Evolutionary conservation across 208 protist species (phyloP).

Genomic region (Trypanosoma boissoni): DNA sequence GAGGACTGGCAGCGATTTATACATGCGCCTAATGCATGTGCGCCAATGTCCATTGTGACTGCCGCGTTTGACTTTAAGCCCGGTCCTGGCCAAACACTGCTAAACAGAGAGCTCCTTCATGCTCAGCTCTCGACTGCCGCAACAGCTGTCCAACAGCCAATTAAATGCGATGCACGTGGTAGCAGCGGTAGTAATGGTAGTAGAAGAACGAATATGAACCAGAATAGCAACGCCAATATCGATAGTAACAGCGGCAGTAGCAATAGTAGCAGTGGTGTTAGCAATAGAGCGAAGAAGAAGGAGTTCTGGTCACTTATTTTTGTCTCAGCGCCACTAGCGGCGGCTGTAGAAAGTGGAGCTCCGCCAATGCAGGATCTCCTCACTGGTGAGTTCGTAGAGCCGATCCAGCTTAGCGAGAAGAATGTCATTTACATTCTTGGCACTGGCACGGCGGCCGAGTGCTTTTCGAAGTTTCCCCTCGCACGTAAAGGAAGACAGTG

Average conservation of each 20-base stretch:
- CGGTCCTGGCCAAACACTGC: conserved; percentile 31
- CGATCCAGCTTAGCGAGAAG: conserved; percentile 65
- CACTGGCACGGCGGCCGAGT: conserved; percentile 65
- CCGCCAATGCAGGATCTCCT: conserved; percentile 88
- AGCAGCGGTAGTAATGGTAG: not conserved
- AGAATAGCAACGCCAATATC: not conserved
- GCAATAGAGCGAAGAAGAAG: conserved; percentile 19
- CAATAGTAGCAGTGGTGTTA: not conserved
- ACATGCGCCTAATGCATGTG: conserved; percentile 52
- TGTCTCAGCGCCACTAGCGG: conserved; percentile 63
- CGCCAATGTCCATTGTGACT: conserved; percentile 61
- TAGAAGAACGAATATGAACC: no score
- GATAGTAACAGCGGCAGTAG: conserved; percentile 2
- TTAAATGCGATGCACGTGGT: conserved; percentile 16
- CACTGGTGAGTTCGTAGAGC: conserved; percentile 86
- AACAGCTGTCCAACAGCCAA: conserved; percentile 33
- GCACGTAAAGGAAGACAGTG: conserved; percentile 67
- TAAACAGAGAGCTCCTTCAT: conserved; percentile 87
- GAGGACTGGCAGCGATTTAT: conserved; percentile 88
- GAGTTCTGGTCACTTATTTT: conserved; percentile 27
- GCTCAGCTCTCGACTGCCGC: conserved; percentile 71
- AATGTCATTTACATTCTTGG: conserved; percentile 87
- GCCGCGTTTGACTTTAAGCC: conserved; percentile 73
- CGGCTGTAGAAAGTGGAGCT: conserved; percentile 33
- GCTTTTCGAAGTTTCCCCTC: conserved; percentile 70